Percentiles rank a stretch among this genome's conserved stretches.
Evolutionary conservation across 1,139 yeast species (phyloP).

Genomic region (Suhomyces yuchorum): DNA sequence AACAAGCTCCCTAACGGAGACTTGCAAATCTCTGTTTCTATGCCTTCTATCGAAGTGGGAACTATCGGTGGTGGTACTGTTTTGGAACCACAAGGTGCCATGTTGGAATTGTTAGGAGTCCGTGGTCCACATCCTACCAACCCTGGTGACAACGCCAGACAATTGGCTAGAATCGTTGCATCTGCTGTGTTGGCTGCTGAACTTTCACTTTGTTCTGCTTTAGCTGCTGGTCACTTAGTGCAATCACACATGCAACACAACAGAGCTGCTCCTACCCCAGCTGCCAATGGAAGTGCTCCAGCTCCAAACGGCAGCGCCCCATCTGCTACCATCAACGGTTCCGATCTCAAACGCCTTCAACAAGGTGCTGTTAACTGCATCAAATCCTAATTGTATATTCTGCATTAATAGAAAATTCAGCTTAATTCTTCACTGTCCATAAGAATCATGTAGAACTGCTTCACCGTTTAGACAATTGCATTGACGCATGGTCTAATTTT

Average conservation of each 20-base stretch:
- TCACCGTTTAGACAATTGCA: no score
- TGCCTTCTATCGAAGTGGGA: conserved; percentile 99
- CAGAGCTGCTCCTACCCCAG: conserved; percentile 60
- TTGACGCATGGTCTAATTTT: no score
- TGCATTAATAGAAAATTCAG: conserved; percentile 18
- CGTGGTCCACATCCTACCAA: conserved; percentile 92
- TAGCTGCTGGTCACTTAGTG: conserved; percentile 98
- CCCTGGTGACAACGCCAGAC: conserved; percentile 95
- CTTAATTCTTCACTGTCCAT: background rate
- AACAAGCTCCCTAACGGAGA: conserved; percentile 75
- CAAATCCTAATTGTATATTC: conserved; percentile 22
- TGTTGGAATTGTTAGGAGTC: conserved; percentile 92
- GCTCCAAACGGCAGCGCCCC: conserved; percentile 14
- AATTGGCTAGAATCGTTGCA: conserved; percentile 92
- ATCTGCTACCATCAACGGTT: conserved; percentile 14
- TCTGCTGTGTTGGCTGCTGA: conserved; percentile 97
- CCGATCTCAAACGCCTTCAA: conserved; percentile 56
- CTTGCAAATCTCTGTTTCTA: conserved; percentile 86
- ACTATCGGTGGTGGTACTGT: conserved; percentile 99
- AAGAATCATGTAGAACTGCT: no score
- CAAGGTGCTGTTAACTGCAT: conserved; percentile 78
- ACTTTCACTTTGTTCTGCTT: conserved; percentile 87
- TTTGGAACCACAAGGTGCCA: conserved; percentile 93
- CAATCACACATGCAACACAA: conserved; percentile 98
- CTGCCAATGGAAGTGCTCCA: conserved; percentile 29